phyloP scores from a whole-genome alignment of 2,329 filamentous ascomycete species.

The Diplodia scrobiculata region DNA sequence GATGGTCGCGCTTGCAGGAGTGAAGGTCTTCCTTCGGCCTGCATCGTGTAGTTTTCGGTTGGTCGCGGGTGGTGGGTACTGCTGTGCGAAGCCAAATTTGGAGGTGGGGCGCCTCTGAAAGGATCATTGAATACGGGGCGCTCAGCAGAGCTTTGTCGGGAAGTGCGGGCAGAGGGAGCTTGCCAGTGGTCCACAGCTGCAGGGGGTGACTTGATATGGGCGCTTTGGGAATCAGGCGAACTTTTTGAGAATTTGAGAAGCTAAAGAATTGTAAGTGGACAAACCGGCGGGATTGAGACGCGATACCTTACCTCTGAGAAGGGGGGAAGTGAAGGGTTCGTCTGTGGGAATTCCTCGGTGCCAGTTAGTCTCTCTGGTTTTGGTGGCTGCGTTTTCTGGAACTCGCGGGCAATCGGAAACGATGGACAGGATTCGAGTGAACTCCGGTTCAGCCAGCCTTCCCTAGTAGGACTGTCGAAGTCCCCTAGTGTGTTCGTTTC shows the following conservation, averaged over 20 bases:
- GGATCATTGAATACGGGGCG: conserved; percentile 1
- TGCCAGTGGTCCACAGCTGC: not conserved
- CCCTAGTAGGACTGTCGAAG: too few species aligned
- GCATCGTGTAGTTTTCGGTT: not conserved
- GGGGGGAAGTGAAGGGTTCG: not conserved
- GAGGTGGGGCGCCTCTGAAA: conserved; percentile 23
- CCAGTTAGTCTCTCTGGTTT: not conserved
- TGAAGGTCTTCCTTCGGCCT: not conserved
- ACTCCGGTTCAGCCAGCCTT: too few species aligned
- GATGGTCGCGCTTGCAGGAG: not conserved
- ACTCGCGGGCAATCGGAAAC: too few species aligned
- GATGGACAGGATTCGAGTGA: not conserved
- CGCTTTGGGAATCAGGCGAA: not conserved
- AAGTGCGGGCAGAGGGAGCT: not conserved
- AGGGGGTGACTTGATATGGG: not conserved
- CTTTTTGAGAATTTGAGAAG: not conserved
- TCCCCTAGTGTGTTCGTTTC: too few species aligned
- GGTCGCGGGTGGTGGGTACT: conserved; percentile 28
- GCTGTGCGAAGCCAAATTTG: conserved; percentile 14
- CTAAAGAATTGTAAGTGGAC: not conserved
- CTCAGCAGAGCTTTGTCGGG: conserved; percentile 8
- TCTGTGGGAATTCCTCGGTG: not conserved
- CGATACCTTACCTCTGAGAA: not conserved
- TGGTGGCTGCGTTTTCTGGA: not conserved
- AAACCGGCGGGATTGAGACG: too few species aligned